phyloP scores from a whole-genome alignment of 805 yeast genomes.

The Yarrowia hollandica region DNA sequence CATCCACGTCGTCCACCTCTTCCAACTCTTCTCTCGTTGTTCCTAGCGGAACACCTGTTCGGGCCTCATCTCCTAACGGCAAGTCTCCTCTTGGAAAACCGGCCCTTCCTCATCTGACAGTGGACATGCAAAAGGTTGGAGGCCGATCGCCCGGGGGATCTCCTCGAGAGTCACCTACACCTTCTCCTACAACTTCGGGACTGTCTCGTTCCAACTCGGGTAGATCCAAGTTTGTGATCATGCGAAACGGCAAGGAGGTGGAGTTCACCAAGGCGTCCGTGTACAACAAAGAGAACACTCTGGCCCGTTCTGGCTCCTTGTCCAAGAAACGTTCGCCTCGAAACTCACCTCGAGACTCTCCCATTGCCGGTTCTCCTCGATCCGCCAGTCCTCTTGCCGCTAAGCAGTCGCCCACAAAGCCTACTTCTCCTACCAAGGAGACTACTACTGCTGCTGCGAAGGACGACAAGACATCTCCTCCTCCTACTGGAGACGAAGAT shows the following conservation, averaged over 20 bases:
- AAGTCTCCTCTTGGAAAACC: background rate
- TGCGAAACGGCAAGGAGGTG: conserved; percentile 23
- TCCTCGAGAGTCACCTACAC: conserved; percentile 5
- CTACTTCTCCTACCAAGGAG: conserved; percentile 1
- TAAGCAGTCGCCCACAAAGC: background rate
- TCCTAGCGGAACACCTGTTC: background rate
- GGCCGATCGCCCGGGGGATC: background rate
- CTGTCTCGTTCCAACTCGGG: conserved; percentile 9
- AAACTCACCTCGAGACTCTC: background rate
- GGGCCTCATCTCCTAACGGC: conserved; percentile 4
- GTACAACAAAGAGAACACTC: conserved; percentile 15
- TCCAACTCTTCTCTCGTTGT: background rate
- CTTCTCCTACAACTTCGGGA: background rate
- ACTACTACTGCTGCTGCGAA: background rate
- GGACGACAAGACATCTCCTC: background rate
- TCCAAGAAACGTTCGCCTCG: background rate
- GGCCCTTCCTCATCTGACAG: background rate
- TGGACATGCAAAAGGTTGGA: conserved; percentile 8
- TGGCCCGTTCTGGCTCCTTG: conserved; percentile 5
- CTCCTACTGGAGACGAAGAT: conserved; percentile 10
- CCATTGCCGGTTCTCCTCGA: background rate
- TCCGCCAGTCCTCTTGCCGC: background rate
- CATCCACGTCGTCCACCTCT: background rate
- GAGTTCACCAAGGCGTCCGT: conserved; percentile 23
- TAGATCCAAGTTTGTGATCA: conserved; percentile 1